Evolutionary conservation across 768 basidiomycete species (phyloP), one percentile per base, ranked within the genome.

Genomic region (Trametes meyenii): DNA sequence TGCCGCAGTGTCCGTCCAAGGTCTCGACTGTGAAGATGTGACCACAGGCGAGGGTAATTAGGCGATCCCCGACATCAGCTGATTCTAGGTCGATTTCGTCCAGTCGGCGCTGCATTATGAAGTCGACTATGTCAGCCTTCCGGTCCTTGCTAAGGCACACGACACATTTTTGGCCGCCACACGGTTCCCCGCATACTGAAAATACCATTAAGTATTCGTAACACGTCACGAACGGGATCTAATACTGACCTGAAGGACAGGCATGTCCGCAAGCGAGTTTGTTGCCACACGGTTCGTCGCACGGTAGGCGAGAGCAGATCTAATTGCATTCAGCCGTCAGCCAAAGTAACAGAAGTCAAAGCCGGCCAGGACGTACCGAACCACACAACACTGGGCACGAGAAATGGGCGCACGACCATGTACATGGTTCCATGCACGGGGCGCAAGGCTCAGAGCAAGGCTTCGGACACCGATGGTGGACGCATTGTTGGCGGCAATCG

Each of bases 11-110:
- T 0, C 77, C 77, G 45, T 79, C 78, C 3, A 80, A 68, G 0
- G 76, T 76, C 60, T 75, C 76, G 6, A 77, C 73, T 0, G 78
- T 78, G 65, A 79, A 77, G 42, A 70, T 66, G 60, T 80, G 78
- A 1, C 74, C 71, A 52, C 78, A 79, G 38, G 69, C 69, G 5
- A 72, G 62, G 3, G 55, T 69, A n/a, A 73, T 71, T 3, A 70
- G 49, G 12, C 67, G 67, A 12, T 72, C 73, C 50, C 70, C 66
- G 24, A 72, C 58, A 17, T 78, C 77, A 24, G 63, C 63, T 0
- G 69, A 71, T 11, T 39, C 26, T 3, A 63, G 54, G 49, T 72
- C 69, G 29, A 71, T 60, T 16, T 72, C 70, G 12, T 54, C 66
- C 29, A 78, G 50, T 5, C 67, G 69, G 16, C 68, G 61, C 42